phyloP scores from a whole-genome alignment of 345 rosid species.

The Salix koriyanagi region DNA sequence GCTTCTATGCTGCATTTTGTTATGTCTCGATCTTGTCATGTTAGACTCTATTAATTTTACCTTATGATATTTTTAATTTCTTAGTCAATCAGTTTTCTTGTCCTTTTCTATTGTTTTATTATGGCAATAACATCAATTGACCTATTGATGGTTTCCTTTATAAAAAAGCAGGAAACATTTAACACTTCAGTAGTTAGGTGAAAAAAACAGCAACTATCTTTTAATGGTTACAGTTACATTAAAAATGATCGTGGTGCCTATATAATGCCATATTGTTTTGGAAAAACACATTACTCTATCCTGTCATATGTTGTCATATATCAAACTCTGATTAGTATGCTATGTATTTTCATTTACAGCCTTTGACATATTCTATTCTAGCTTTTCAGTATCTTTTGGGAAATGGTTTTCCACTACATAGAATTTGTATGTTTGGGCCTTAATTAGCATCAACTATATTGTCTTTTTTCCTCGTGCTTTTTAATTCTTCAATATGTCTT shows the following conservation, averaged over 20 bases:
- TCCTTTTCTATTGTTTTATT: neutral
- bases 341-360: neutral
- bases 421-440: neutral
- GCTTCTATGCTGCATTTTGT: neutral
- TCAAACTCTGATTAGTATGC: neutral
- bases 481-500: neutral
- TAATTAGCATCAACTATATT: neutral
- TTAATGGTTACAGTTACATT: neutral
- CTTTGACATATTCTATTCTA: neutral
- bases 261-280: neutral
- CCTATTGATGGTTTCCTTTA: neutral
- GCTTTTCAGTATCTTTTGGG: neutral
- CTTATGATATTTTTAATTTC: neutral
- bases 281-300: neutral
- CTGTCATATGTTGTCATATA: neutral
- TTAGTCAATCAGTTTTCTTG: neutral
- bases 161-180: neutral
- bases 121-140: neutral
- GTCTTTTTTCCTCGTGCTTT: neutral
- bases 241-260: neutral
- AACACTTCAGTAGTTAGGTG: neutral
- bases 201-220: neutral
- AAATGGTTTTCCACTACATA: neutral
- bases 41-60: neutral
- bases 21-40: neutral